phyloP scores from a whole-genome alignment of 148 eudicot species.

The Chenopodium formosanum region DNA sequence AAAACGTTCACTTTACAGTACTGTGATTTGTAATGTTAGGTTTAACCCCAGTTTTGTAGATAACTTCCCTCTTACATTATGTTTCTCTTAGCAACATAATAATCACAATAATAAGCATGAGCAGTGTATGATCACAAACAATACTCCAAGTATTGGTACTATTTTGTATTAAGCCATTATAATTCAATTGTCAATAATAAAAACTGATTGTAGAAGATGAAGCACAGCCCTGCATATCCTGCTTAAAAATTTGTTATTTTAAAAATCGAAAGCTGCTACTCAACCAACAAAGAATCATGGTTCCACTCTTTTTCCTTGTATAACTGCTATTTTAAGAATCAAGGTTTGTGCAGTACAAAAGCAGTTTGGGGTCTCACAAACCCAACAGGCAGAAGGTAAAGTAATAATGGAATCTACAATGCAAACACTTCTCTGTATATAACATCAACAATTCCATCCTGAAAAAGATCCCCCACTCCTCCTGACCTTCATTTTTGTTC shows the following conservation, averaged over 20 bases:
- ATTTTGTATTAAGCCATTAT: background rate
- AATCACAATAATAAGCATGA: background rate
- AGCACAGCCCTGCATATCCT: background rate
- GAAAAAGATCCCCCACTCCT: background rate
- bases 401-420: background rate
- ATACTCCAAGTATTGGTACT: background rate
- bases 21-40: background rate
- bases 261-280: background rate
- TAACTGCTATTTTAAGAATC: background rate
- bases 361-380: background rate
- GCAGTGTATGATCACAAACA: background rate
- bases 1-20: background rate
- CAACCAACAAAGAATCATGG: background rate
- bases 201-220: background rate
- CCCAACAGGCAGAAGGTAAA: background rate
- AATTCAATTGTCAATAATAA: background rate
- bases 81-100: background rate
- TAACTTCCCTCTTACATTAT: background rate
- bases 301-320: background rate
- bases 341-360: background rate
- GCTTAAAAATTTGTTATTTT: background rate
- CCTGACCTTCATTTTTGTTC: background rate
- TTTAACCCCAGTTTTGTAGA: background rate
- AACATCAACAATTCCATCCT: background rate
- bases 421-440: background rate